Evolutionary conservation across 257 asterid species (phyloP), one percentile per base, ranked within the genome.

Genomic region (Euphrasia confusa): DNA sequence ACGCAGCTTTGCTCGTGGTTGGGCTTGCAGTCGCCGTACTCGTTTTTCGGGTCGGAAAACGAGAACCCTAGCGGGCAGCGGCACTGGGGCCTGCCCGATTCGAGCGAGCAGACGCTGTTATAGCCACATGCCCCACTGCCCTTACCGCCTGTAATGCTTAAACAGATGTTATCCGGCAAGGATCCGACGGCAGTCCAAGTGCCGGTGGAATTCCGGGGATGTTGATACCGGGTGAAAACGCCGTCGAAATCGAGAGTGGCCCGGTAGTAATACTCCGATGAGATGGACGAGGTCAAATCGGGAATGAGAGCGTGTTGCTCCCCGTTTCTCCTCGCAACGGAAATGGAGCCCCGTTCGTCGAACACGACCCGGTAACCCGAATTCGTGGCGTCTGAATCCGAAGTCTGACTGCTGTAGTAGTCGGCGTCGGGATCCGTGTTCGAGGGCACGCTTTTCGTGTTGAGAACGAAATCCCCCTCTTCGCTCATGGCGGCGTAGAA

Each of bases 81-180:
- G 64, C 95, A 87, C 24, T 32, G 39, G 11, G 94, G 90, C 26
- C 68, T 71, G 53, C 27, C 33, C 47, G 61, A 60, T 37, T 49
- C 63, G 3, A 84, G 18, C 1, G 40, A 50, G 64, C 95, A 84
- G 2, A 84, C 56, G 52, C 45, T 82, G 64, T 87, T 84, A 47
- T 70, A 87, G 3, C 90, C 95, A 47, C 94, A 87, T 47, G 79
- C 86, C 21, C 94, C 90, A 21, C 85, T 80, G 12, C 85, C 90
- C 1, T 0, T 12, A 0, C 2, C 6, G 40, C 71, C 81, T 1
- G 0, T 0, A 3, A 78, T 54, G 6, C 3, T 3, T 0, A 1
- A 0, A 24, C 95, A 87, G 40, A 84, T 79, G 27, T 87, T 72
- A 0, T 57, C 62, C 0, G 90, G 85, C 75, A 54, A 35, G 28